Base-by-base conservation (phyloP, 306 rosid species). In the Cercis canadensis region DNA sequence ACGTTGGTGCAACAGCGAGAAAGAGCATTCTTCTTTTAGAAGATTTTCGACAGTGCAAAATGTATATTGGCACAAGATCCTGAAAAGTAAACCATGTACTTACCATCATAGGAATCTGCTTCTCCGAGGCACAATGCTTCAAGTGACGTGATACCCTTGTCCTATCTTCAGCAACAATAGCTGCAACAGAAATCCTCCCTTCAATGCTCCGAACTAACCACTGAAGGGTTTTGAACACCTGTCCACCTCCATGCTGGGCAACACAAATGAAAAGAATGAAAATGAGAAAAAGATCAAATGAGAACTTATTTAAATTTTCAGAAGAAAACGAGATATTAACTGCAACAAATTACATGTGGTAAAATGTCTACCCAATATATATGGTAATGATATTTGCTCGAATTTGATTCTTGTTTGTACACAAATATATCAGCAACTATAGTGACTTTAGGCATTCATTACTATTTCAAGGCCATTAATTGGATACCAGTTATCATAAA, bases 231-330 rank as follows among this genome's bases (percentile, higher is more conserved):
- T 88, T 93, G 75, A 84, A 90, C 46, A 84, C 90, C 62, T 59
- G 57, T 65, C 96, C 96, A 40, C 90, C 97, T 73, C 97, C 97
- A 74, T 90, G 96, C 98, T 92, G 74, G 16, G 57, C 46, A 76
- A 78, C 40, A 57, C 39, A 70, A 58, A 71, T 47, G 55, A 57
- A 41, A 0, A 54, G 8, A 49, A 7, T 17, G 15, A 70, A 53
- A 6, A 36, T 31, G n/a, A 19, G 10, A 11, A 4, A 39, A 46
- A 62, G 52, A 69, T 31, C 29, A 24, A 24, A 24, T 24, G 29
- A 39, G 8, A 4, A 59, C 11, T 19, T 43, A 14, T 24, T 33
- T 36, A 64, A 11, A 29, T 5, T 16, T 6, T 11, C 12, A 43
- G 36, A 43, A 52, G 62, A 40, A 14, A 13, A 36, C 5, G 6